Evolutionary conservation across 2,329 filamentous ascomycete species (phyloP).

Genomic region (Echinosphaeria canescens): DNA sequence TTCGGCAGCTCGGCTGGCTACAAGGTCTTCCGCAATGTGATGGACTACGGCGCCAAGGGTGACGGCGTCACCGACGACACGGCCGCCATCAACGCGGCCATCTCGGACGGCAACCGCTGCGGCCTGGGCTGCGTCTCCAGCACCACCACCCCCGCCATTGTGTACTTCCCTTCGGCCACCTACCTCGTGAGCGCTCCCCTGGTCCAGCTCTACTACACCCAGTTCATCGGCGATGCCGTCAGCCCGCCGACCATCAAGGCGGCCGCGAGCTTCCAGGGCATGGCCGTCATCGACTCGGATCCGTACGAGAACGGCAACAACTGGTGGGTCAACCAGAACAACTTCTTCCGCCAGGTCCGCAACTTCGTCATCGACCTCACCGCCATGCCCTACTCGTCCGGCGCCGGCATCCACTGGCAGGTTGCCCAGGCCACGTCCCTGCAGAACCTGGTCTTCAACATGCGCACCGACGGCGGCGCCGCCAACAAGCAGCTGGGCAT

Average conservation of each 20-base stretch:
- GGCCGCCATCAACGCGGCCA: conserved; percentile 66
- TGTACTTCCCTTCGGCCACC: conserved; percentile 82
- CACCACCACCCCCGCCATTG: conserved; percentile 63
- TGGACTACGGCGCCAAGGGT: conserved; percentile 52
- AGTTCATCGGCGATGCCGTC: conserved; percentile 66
- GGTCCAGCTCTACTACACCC: conserved; percentile 79
- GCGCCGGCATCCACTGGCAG: conserved; percentile 67
- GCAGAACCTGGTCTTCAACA: conserved; percentile 66
- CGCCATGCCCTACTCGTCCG: conserved; percentile 32
- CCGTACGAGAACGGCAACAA: conserved; percentile 56
- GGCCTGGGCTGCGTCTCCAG: conserved; percentile 63
- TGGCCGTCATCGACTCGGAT: conserved; percentile 76
- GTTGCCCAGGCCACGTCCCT: conserved; percentile 65
- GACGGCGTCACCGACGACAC: conserved; percentile 62
- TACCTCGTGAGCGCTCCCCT: conserved; percentile 67
- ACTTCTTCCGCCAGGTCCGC: conserved; percentile 67
- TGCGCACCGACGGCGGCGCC: conserved; percentile 41
- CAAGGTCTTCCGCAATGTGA: conserved; percentile 58
- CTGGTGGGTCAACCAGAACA: conserved; percentile 65
- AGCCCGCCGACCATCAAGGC: conserved; percentile 58
- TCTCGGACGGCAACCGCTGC: conserved; percentile 60
- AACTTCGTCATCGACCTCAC: conserved; percentile 67
- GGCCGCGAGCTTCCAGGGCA: conserved; percentile 49
- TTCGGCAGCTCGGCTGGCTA: conserved; percentile 35
- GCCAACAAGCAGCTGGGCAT: conserved; percentile 54